Evolutionary conservation across 2,329 filamentous ascomycete species (phyloP).

Genomic region (Exophiala xenobiotica): DNA sequence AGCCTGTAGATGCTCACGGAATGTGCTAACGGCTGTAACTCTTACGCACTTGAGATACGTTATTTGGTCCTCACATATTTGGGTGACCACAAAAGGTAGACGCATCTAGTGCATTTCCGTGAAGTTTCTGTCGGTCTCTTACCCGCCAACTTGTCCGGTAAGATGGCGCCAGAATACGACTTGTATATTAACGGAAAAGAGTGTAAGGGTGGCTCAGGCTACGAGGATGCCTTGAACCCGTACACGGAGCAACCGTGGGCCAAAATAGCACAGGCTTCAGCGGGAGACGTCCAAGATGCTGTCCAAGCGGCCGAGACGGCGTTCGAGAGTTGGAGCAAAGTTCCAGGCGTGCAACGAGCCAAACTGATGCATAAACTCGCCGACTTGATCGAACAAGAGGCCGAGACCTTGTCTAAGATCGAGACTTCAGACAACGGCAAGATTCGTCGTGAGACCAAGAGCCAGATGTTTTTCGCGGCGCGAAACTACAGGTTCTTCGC

Average conservation of each 20-base stretch:
- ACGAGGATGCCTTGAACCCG: slow-evolving; percentile 3
- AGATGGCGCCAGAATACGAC: not conserved
- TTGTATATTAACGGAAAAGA: slow-evolving; percentile 5
- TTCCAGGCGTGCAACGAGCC: slow-evolving; percentile 65
- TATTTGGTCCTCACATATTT: no score
- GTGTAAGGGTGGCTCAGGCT: not conserved
- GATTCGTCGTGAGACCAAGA: slow-evolving; percentile 64
- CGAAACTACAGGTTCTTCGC: slow-evolving; percentile 67
- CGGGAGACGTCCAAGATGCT: slow-evolving; percentile 36
- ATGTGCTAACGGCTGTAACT: no score
- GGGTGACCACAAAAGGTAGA: no score
- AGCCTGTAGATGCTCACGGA: no score
- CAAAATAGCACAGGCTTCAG: slow-evolving; percentile 25
- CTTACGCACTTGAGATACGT: no score
- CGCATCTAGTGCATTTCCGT: no score
- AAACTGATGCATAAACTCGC: slow-evolving; percentile 66
- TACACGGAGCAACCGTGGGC: slow-evolving; percentile 6
- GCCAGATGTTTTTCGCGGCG: slow-evolving; percentile 57
- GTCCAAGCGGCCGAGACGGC: slow-evolving; percentile 46
- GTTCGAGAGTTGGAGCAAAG: slow-evolving; percentile 66
- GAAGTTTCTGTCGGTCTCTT: no score
- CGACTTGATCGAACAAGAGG: slow-evolving; percentile 65
- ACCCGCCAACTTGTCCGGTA: no score
- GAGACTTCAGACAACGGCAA: slow-evolving; percentile 83
- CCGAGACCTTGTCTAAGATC: slow-evolving; percentile 60